Conservation (phyloP, 345 rosid genomes). For the Citrus mangshanensis region DNA sequence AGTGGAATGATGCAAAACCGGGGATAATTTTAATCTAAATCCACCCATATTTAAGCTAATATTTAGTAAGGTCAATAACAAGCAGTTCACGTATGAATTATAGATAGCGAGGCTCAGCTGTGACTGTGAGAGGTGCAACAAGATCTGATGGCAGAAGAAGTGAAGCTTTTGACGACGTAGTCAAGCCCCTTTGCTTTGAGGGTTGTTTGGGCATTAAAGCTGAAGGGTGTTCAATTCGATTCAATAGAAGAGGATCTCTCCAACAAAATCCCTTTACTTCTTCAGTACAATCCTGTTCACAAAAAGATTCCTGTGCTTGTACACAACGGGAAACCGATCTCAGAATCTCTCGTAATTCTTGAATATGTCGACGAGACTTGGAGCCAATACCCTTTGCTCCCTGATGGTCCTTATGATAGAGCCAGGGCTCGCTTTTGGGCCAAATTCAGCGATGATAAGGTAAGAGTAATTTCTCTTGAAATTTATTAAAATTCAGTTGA, state of each 20-base stretch:
- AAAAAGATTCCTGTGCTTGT: conserved; percentile 33
- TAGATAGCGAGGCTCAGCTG: no score
- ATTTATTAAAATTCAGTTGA: no score
- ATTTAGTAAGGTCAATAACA: no score
- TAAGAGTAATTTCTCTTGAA: background rate
- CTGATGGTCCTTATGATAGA: conserved; percentile 22
- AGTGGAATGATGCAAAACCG: no score
- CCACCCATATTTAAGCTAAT: no score
- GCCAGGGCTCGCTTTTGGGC: conserved; percentile 31
- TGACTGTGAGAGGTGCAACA: no score
- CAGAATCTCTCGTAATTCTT: conserved; percentile 31
- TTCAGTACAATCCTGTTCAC: conserved; percentile 28
- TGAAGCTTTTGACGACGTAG: conserved; percentile 38
- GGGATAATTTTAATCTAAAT: no score
- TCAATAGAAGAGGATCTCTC: conserved; percentile 29
- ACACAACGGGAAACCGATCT: conserved; percentile 26
- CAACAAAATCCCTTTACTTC: conserved; percentile 28
- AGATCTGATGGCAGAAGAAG: conserved; percentile 14
- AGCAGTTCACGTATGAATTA: no score
- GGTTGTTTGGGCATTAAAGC: conserved; percentile 31
- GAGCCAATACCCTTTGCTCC: conserved; percentile 28
- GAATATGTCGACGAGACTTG: conserved; percentile 38
- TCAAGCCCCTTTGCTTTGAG: conserved; percentile 26
- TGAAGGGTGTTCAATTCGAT: conserved; percentile 24
- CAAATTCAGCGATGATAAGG: conserved; percentile 32